phyloP scores from a whole-genome alignment of 495 filamentous ascomycete genomes.

The Baudoinia panamericana region DNA sequence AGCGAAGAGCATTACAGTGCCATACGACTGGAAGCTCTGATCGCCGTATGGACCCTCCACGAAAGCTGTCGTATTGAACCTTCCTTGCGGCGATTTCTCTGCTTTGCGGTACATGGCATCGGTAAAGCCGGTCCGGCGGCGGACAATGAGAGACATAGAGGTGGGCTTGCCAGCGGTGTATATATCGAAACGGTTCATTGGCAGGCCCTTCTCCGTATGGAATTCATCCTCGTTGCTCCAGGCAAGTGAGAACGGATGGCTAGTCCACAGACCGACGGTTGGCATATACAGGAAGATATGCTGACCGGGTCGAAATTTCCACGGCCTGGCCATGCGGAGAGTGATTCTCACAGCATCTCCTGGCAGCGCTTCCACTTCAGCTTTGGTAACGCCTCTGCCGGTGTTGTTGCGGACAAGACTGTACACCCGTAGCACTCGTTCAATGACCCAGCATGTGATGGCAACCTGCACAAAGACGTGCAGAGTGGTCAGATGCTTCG shows the following conservation, averaged over 20 bases:
- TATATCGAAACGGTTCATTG: conserved; percentile 27
- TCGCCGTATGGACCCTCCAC: conserved; percentile 84
- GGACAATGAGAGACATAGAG: conserved; percentile 65
- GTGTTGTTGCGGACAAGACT: conserved; percentile 62
- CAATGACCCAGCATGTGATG: conserved; percentile 62
- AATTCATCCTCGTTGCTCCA: conserved; percentile 49
- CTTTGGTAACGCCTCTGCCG: conserved; percentile 50
- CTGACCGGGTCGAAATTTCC: conserved; percentile 68
- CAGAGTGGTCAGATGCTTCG: conserved; percentile 52
- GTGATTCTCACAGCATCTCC: conserved; percentile 76
- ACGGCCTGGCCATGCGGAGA: conserved; percentile 60
- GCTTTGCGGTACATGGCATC: conserved; percentile 61
- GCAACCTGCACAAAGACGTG: conserved; percentile 54
- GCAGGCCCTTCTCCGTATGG: conserved; percentile 28
- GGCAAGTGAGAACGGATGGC: conserved; percentile 85
- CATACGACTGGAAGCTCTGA: conserved; percentile 77
- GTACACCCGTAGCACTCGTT: conserved; percentile 55
- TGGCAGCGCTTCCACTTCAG: conserved; percentile 60
- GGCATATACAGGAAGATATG: conserved; percentile 82
- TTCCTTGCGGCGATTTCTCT: conserved; percentile 29
- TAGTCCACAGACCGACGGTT: conserved; percentile 63
- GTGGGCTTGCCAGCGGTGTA: conserved; percentile 28
- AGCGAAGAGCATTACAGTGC: conserved; percentile 77
- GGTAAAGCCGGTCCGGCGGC: conserved; percentile 78
- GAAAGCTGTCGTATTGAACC: conserved; percentile 43